Conservation (phyloP, 495 filamentous ascomycete genomes). For the Aspergillus sclerotioniger region DNA sequence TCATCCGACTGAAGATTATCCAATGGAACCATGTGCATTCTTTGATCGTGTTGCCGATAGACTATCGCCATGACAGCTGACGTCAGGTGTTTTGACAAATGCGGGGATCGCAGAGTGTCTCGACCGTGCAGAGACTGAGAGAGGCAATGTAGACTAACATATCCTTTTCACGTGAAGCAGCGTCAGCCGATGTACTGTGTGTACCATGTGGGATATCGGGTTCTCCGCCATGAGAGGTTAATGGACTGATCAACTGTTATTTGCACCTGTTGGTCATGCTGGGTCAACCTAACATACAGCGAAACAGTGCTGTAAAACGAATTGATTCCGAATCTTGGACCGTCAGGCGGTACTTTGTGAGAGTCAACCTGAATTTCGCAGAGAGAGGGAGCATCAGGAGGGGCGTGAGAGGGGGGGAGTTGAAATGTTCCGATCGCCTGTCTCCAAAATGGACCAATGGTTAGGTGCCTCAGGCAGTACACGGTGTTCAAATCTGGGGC, state of each 20-base stretch:
- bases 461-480: neutral
- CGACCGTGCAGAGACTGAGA: no score
- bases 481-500: neutral
- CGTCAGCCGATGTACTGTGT: no score
- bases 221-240: no score
- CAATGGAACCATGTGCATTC: neutral
- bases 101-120: constrained; percentile 6
- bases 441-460: neutral
- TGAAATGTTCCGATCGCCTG: no score
- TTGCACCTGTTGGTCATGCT: neutral
- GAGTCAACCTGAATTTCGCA: no score
- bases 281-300: neutral
- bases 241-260: neutral
- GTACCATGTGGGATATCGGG: no score
- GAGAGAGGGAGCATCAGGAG: no score
- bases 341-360: no score
- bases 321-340: neutral
- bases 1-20: neutral
- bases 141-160: no score
- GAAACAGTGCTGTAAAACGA: neutral
- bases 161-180: no score
- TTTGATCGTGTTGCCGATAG: neutral
- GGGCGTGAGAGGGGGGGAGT: no score
- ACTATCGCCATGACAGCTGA: constrained; percentile 5
- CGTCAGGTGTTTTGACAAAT: constrained; percentile 14